phyloP scores from a whole-genome alignment of 352 stramenopile species.

The Phytophthora podocarpi region DNA sequence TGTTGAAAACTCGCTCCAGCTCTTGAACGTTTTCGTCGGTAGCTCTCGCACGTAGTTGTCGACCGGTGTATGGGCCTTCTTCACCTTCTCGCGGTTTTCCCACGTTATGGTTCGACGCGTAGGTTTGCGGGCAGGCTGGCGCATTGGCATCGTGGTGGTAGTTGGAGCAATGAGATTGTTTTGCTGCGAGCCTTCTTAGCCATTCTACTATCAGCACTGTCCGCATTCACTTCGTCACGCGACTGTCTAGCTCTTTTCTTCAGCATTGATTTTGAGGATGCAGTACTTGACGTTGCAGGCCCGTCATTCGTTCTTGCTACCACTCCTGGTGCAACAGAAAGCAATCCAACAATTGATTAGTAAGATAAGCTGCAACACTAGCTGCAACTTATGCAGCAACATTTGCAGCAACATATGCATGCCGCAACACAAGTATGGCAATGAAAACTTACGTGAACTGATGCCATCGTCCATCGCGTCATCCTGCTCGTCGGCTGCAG shows the following conservation, averaged over 20 bases:
- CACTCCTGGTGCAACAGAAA: too few relatives aligned
- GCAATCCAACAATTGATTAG: background rate
- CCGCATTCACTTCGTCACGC: background rate
- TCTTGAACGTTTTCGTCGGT: background rate
- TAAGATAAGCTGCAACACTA: background rate
- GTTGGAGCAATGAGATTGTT: background rate
- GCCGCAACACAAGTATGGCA: too few relatives aligned
- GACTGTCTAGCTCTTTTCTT: background rate
- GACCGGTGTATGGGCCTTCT: background rate
- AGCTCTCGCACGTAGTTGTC: background rate
- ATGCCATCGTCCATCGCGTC: too few relatives aligned
- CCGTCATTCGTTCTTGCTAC: too few relatives aligned
- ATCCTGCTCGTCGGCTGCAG: too few relatives aligned
- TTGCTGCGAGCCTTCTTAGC: background rate
- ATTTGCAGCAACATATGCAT: background rate
- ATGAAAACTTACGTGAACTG: too few relatives aligned
- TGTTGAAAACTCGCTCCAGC: background rate
- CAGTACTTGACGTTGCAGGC: too few relatives aligned
- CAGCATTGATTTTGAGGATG: too few relatives aligned
- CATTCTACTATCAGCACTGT: background rate
- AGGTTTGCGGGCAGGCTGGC: background rate
- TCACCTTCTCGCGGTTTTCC: background rate
- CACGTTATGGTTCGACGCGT: slow-evolving; percentile 2
- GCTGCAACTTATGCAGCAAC: background rate
- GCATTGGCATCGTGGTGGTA: background rate